These are phyloP conservation scores for Gastrolobium villosum DNA, from an alignment of 306 rosid genomes.

Conservation along the genomic window DNA sequence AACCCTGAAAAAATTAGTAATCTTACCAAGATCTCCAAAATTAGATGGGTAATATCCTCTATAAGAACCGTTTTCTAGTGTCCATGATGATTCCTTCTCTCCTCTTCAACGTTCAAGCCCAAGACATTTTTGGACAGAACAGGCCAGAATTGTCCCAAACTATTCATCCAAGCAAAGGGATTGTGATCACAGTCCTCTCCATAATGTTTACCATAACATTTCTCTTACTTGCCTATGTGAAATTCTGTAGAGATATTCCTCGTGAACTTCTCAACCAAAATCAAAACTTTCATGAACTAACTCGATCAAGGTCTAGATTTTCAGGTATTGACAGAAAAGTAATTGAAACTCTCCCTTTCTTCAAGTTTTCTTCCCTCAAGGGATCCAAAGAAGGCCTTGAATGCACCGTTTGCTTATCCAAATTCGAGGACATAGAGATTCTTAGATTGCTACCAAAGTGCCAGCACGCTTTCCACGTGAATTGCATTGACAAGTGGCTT, in stretches of 20 bases:
- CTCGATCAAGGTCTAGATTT: constrained; percentile 54
- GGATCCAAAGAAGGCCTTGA: constrained; percentile 91
- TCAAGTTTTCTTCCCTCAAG: constrained; percentile 73
- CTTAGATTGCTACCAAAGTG: constrained; percentile 88
- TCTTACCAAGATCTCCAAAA: background rate
- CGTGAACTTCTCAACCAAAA: constrained; percentile 20
- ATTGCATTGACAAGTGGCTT: constrained; percentile 89
- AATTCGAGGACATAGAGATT: constrained; percentile 72
- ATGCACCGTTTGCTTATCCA: constrained; percentile 80
- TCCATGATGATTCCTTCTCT: constrained; percentile 40
- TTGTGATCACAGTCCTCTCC: constrained; percentile 60
- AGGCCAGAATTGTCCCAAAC: constrained; percentile 25
- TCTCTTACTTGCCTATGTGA: constrained; percentile 66
- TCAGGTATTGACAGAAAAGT: constrained; percentile 72
- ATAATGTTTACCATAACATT: constrained; percentile 61
- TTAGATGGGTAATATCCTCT: constrained; percentile 31
- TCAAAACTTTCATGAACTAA: constrained; percentile 27
- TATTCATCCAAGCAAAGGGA: constrained; percentile 61
- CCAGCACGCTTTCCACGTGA: constrained; percentile 83
- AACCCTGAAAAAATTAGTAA: constrained; percentile 28
- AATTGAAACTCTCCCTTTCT: constrained; percentile 79
- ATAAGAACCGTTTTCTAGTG: constrained; percentile 24
- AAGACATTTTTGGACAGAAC: background rate
- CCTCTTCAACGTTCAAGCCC: constrained; percentile 19
- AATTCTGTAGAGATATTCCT: constrained; percentile 56